phyloP scores from a whole-genome alignment of 2,329 filamentous ascomycete genomes.

The Penicillium sp. region DNA sequence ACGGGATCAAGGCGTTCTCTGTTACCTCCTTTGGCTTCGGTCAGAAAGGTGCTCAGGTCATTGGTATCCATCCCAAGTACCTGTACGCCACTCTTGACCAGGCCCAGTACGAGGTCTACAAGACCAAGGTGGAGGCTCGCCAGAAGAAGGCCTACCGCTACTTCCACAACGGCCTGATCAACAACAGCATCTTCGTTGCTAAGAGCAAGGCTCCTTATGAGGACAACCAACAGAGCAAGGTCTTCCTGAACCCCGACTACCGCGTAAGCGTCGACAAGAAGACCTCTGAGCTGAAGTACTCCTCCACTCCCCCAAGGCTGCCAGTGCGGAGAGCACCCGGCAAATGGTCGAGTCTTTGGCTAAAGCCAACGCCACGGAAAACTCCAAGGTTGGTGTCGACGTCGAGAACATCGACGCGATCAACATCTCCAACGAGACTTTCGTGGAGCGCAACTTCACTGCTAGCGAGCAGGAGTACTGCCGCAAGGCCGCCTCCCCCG shows the following conservation, averaged over 20 bases:
- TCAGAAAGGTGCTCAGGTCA: conserved; percentile 95
- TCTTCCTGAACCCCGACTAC: conserved; percentile 90
- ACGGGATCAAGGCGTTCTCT: conserved; percentile 97
- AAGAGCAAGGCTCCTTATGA: conserved; percentile 88
- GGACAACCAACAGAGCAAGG: conserved; percentile 75
- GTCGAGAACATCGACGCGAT: conserved; percentile 83
- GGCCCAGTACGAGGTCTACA: conserved; percentile 74
- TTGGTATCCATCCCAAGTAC: conserved; percentile 95
- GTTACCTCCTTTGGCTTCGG: conserved; percentile 99
- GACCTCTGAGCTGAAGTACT: conserved; percentile 69
- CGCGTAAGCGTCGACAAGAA: conserved; percentile 84
- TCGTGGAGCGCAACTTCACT: conserved; percentile 93
- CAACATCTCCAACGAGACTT: conserved; percentile 91
- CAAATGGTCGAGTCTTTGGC: conserved; percentile 74
- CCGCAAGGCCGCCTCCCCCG: conserved; percentile 70
- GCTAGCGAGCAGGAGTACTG: conserved; percentile 79
- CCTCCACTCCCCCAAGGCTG: conserved; percentile 62
- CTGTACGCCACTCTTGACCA: conserved; percentile 91
- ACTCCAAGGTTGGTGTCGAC: conserved; percentile 85
- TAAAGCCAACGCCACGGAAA: conserved; percentile 54
- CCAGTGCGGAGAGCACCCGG: conserved; percentile 59
- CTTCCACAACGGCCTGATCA: conserved; percentile 97
- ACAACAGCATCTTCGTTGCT: conserved; percentile 95
- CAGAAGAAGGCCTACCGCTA: conserved; percentile 99
- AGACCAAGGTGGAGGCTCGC: conserved; percentile 78